A percentile compares a stretch with the other conserved stretches of the same genome.
Conservation (phyloP, 495 filamentous ascomycete species). For the Trichocladium uniseriatum region DNA sequence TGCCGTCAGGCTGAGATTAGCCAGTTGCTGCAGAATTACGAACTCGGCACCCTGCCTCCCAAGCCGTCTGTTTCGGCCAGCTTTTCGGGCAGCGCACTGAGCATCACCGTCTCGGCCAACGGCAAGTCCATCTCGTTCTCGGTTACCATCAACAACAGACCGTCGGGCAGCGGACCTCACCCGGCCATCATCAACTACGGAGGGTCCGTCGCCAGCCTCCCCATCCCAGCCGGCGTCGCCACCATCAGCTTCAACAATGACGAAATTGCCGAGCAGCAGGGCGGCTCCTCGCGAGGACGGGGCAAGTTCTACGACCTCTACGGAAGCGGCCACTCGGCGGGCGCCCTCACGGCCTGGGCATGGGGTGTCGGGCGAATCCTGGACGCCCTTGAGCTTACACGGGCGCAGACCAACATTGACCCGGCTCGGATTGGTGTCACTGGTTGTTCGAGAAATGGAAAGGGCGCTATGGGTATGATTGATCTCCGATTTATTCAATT, state of each 20-base stretch:
- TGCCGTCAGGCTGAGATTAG: conserved; percentile 44
- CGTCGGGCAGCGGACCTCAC: conserved; percentile 28
- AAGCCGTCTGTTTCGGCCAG: conserved; percentile 34
- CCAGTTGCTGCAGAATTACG: conserved; percentile 41
- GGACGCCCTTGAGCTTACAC: conserved; percentile 40
- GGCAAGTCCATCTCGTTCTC: conserved; percentile 41
- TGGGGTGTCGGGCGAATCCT: conserved; percentile 46
- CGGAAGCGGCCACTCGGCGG: conserved; percentile 37
- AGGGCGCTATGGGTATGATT: conserved; percentile 45
- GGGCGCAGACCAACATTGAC: conserved; percentile 37
- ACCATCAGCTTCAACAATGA: conserved; percentile 44
- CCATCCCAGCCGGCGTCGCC: conserved; percentile 38
- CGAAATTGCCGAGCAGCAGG: conserved; percentile 35
- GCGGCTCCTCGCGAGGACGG: conserved; percentile 30
- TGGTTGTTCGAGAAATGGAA: conserved; percentile 46
- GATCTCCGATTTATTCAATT: no score
- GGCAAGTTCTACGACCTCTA: conserved; percentile 44
- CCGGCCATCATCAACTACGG: conserved; percentile 44
- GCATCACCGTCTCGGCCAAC: conserved; percentile 33
- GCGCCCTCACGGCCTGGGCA: conserved; percentile 43
- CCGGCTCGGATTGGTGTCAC: conserved; percentile 40
- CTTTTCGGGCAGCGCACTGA: conserved; percentile 29
- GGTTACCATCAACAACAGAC: conserved; percentile 37
- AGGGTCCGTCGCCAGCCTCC: conserved; percentile 27
- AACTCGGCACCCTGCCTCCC: conserved; percentile 42